Evolutionary conservation across 805 yeast genomes (phyloP).

Genomic region (Huiozyma naganishii): DNA sequence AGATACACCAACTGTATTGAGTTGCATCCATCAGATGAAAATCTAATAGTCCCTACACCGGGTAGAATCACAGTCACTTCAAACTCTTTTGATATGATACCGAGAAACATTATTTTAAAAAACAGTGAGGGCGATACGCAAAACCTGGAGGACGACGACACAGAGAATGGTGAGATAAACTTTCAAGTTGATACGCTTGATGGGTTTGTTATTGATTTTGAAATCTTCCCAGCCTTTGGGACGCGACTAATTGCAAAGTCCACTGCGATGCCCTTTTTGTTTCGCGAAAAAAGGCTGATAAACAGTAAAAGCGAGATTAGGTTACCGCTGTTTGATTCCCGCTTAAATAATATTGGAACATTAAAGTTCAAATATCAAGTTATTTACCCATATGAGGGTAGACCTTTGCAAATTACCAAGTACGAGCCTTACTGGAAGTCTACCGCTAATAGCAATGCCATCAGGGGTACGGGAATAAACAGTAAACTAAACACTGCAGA

Average conservation of each 20-base stretch:
- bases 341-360: slow-evolving; percentile 75
- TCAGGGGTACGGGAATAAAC: background rate
- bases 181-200: slow-evolving; percentile 77
- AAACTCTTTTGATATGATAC: slow-evolving; percentile 67
- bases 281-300: slow-evolving; percentile 26
- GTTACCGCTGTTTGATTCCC: slow-evolving; percentile 71
- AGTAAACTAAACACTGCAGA: background rate
- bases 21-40: slow-evolving; percentile 35
- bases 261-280: slow-evolving; percentile 54
- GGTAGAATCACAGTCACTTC: slow-evolving; percentile 81
- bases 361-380: slow-evolving; percentile 68
- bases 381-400: slow-evolving; percentile 80
- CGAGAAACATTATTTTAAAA: slow-evolving; percentile 62
- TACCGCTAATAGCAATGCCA: slow-evolving; percentile 33
- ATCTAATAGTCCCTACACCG: slow-evolving; percentile 38
- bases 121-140: slow-evolving; percentile 27
- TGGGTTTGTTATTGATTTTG: slow-evolving; percentile 71
- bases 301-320: slow-evolving; percentile 30
- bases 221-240: slow-evolving; percentile 89
- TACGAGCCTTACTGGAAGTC: slow-evolving; percentile 91
- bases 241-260: slow-evolving; percentile 86
- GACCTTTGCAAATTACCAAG: slow-evolving; percentile 75
- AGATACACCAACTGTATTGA: slow-evolving; percentile 35
- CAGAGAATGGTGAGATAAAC: slow-evolving; percentile 34
- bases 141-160: slow-evolving; percentile 2